Conservation (phyloP, 2,329 filamentous ascomycete species). For the Neopestalotiopsis clavispora region DNA sequence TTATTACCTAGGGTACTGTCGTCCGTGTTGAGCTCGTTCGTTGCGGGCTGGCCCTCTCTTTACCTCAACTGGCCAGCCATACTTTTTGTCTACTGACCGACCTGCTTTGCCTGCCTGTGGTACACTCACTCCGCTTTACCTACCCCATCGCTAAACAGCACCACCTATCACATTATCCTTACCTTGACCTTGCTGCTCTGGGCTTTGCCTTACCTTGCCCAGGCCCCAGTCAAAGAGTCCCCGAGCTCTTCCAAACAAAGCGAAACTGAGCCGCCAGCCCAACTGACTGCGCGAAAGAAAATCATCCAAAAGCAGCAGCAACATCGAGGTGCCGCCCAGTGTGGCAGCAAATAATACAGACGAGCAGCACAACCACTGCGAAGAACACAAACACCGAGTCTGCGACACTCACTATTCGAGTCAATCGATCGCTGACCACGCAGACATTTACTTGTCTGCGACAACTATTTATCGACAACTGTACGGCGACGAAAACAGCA, state of each 20-base stretch:
- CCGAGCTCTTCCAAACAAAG: conserved; percentile 12
- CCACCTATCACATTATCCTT: conserved; percentile 1
- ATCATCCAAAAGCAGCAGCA: conserved; percentile 5
- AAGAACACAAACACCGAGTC: not conserved
- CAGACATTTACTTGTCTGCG: not conserved
- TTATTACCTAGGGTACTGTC: not conserved
- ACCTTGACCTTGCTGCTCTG: not conserved
- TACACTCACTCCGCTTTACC: not conserved
- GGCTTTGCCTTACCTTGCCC: conserved; percentile 4
- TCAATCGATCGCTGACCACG: not conserved
- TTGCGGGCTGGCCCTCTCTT: not conserved
- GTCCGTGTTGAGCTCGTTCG: not conserved
- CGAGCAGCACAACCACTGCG: not conserved
- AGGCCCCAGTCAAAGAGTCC: not conserved
- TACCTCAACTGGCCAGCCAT: not conserved
- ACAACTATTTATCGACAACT: not conserved
- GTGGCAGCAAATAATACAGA: not conserved
- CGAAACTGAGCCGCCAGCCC: conserved; percentile 3
- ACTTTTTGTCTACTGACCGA: not conserved
- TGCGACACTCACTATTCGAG: not conserved
- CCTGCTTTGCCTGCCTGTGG: not conserved
- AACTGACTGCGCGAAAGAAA: conserved; percentile 6
- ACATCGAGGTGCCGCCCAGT: not conserved
- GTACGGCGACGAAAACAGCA: not conserved
- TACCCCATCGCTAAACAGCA: conserved; percentile 1